Percentiles rank a stretch among this genome's conserved stretches.
These are phyloP conservation scores for Chytriomyces confervae DNA, from an alignment of 192 early-diverging fungal genomes.

Conservation along the genomic window DNA sequence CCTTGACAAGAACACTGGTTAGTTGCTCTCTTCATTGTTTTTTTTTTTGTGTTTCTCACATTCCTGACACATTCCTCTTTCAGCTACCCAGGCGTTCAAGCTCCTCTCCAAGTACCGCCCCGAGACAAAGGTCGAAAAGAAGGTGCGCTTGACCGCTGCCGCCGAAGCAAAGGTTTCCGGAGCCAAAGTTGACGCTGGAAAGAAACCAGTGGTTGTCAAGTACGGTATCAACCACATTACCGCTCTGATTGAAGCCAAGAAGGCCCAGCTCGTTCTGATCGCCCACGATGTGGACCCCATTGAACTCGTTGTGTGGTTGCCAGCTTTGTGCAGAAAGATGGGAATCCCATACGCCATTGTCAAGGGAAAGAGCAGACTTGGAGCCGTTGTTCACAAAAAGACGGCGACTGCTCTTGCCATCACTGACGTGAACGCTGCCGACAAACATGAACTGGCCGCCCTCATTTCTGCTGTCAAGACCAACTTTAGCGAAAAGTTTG, in stretches of 20 bases:
- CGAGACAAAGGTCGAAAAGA: conserved; percentile 97
- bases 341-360: conserved; percentile 99
- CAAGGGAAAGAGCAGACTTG: conserved; percentile 98
- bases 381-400: conserved; percentile 99
- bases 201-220: conserved; percentile 97
- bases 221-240: conserved; percentile 99
- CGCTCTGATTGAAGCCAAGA: conserved; percentile 97
- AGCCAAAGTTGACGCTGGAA: conserved; percentile 82
- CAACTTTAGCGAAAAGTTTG: conserved; percentile 96
- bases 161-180: conserved; percentile 89
- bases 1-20: conserved; percentile 92
- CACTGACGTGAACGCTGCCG: conserved; percentile 91
- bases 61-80: no score
- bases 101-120: conserved; percentile 99
- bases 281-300: conserved; percentile 99
- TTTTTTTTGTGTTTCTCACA: no score
- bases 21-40: no score
- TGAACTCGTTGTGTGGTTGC: conserved; percentile 98
- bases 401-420: conserved; percentile 96
- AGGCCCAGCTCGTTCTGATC: conserved; percentile 98
- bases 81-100: conserved; percentile 96
- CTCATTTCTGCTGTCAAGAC: conserved; percentile 90
- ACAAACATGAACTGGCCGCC: conserved; percentile 88
- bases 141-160: conserved; percentile 83
- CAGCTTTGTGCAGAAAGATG: conserved; percentile 99